phyloP scores from a whole-genome alignment of 2,329 filamentous ascomycete species.

The Aspergillus calidoustus region DNA sequence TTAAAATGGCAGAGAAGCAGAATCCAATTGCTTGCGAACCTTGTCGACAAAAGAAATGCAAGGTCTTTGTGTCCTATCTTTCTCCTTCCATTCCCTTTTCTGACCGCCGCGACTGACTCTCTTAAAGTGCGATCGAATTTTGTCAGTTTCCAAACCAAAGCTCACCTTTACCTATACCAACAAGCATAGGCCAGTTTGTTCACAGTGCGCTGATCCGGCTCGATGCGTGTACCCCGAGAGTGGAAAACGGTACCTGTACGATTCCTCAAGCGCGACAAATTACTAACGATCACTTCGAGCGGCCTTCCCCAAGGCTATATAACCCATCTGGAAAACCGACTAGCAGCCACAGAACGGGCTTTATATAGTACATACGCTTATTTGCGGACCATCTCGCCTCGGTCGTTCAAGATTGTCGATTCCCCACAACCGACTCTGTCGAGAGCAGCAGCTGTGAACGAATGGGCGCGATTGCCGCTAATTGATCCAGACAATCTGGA shows the following conservation, averaged over 20 bases:
- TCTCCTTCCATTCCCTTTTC: not conserved
- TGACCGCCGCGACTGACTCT: not conserved
- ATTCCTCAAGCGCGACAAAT: not conserved
- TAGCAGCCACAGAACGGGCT: conserved; percentile 36
- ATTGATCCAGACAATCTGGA: conserved; percentile 11
- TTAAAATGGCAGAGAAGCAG: conserved; percentile 18
- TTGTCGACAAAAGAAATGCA: conserved; percentile 29
- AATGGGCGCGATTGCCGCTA: conserved; percentile 14
- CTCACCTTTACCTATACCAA: conserved; percentile 4
- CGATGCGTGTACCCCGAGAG: conserved; percentile 26
- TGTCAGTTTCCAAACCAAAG: conserved; percentile 13
- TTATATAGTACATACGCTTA: conserved; percentile 23
- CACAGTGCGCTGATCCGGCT: conserved; percentile 21
- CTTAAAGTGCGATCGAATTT: conserved; percentile 23
- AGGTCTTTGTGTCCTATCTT: conserved; percentile 8
- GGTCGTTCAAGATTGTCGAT: conserved; percentile 4
- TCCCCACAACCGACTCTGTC: conserved; percentile 3
- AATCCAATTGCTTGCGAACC: conserved; percentile 26
- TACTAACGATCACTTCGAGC: not conserved
- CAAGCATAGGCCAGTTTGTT: conserved; percentile 21
- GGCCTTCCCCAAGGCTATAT: conserved; percentile 43
- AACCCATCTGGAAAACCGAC: conserved; percentile 44
- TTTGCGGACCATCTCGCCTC: conserved; percentile 9
- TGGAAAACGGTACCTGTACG: conserved; percentile 22
- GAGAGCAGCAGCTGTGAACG: conserved; percentile 8